Percentiles rank a stretch among this genome's conserved stretches.
Evolutionary conservation across 345 rosid genomes (phyloP).

Genomic region (Balakata baccata): DNA sequence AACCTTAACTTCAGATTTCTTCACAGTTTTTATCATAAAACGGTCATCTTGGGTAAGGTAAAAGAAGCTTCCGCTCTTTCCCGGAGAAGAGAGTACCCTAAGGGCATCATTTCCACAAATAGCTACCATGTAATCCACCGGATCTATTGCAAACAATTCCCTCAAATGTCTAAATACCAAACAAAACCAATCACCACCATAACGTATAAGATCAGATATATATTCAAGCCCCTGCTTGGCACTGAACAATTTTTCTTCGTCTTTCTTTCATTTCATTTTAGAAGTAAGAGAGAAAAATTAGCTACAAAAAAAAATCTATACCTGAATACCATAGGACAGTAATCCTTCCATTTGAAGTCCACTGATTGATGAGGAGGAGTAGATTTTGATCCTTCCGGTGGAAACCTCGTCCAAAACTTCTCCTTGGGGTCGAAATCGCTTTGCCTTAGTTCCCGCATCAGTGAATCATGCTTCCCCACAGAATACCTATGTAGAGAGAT

Average conservation of each 20-base stretch:
- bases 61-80: constrained; percentile 72
- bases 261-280: not conserved
- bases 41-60: constrained; percentile 70
- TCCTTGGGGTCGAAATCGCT: constrained; percentile 73
- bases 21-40: constrained; percentile 71
- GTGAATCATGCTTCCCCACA: constrained; percentile 62
- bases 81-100: constrained; percentile 70
- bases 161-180: constrained; percentile 51
- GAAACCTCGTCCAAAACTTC: constrained; percentile 76
- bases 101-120: constrained; percentile 70
- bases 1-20: constrained; percentile 72
- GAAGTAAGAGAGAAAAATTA: not conserved
- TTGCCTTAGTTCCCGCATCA: constrained; percentile 50
- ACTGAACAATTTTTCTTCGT: not conserved
- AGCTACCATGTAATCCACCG: constrained; percentile 66
- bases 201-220: constrained; percentile 12
- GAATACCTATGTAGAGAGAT: constrained; percentile 36
- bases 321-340: constrained; percentile 78
- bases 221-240: not conserved
- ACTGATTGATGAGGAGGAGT: constrained; percentile 67
- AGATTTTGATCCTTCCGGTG: constrained; percentile 65
- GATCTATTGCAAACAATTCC: constrained; percentile 59
- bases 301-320: constrained; percentile 8
- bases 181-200: constrained; percentile 31
- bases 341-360: constrained; percentile 81